Evolutionary conservation across 1,139 yeast genomes (phyloP).

Genomic region (Suhomyces bokatorum): DNA sequence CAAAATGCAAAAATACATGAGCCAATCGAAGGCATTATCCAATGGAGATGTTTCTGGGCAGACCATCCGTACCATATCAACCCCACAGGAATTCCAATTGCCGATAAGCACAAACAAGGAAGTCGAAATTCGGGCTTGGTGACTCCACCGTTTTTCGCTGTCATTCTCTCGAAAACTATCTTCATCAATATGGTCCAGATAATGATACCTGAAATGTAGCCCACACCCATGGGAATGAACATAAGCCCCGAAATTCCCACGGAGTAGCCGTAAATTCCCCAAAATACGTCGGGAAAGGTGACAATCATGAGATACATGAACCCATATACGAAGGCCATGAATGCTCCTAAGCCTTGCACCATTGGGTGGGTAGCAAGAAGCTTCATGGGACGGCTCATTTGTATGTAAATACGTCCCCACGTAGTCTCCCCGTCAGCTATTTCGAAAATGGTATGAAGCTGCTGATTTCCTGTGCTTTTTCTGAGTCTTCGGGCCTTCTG

Average conservation of each 20-base stretch:
- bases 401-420: constrained; percentile 32
- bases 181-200: constrained; percentile 49
- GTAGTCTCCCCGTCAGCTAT: constrained; percentile 36
- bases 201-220: constrained; percentile 46
- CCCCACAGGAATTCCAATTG: constrained; percentile 51
- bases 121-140: constrained; percentile 57
- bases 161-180: constrained; percentile 33
- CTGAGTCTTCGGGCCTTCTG: constrained; percentile 48
- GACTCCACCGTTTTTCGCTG: constrained; percentile 48
- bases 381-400: constrained; percentile 54
- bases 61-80: constrained; percentile 68
- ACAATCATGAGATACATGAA: constrained; percentile 62
- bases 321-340: constrained; percentile 65
- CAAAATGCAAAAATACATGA: constrained; percentile 57
- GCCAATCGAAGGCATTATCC: constrained; percentile 63
- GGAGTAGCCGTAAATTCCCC: constrained; percentile 44
- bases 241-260: constrained; percentile 56
- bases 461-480: constrained; percentile 51
- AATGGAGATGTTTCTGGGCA: constrained; percentile 47
- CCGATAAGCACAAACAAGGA: constrained; percentile 46
- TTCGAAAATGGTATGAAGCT: constrained; percentile 61
- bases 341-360: constrained; percentile 59
- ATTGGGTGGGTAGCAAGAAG: constrained; percentile 59
- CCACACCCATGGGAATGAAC: constrained; percentile 57
- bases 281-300: constrained; percentile 56